Evolutionary conservation across 2,329 filamentous ascomycete genomes (phyloP).

Genomic region (Ascosphaera pollenicola): DNA sequence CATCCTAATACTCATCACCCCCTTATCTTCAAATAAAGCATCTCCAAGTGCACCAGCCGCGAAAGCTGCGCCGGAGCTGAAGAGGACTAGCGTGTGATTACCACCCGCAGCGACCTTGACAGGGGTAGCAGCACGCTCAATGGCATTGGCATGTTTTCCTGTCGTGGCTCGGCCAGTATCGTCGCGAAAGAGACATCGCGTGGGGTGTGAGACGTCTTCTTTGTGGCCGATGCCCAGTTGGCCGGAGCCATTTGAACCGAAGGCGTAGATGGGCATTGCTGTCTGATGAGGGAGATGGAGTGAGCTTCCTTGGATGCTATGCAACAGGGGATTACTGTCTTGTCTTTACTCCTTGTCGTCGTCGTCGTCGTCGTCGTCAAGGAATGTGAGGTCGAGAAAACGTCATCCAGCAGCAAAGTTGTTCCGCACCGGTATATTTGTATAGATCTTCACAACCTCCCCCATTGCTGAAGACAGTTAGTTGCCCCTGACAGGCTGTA

Average conservation of each 20-base stretch:
- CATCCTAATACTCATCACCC: constrained; percentile 4
- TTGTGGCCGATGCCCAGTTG: constrained; percentile 51
- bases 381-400: too few relatives aligned
- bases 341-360: too few relatives aligned
- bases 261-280: constrained; percentile 32
- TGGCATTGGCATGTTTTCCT: not conserved
- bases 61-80: constrained; percentile 35
- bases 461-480: too few relatives aligned
- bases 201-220: constrained; percentile 47
- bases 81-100: constrained; percentile 64
- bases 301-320: too few relatives aligned
- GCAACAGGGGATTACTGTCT: not conserved
- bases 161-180: constrained; percentile 9
- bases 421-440: too few relatives aligned
- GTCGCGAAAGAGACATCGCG: constrained; percentile 34
- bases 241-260: constrained; percentile 58
- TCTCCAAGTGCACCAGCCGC: constrained; percentile 35
- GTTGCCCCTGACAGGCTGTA: too few relatives aligned
- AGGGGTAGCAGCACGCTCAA: constrained; percentile 3
- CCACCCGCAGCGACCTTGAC: constrained; percentile 41
- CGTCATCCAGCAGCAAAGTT: too few relatives aligned
- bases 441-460: too few relatives aligned
- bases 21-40: too few relatives aligned
- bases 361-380: too few relatives aligned
- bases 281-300: not conserved